Evolutionary conservation across 2,329 filamentous ascomycete species (phyloP).

Genomic region (Paecilomyces dactylethromorphus): DNA sequence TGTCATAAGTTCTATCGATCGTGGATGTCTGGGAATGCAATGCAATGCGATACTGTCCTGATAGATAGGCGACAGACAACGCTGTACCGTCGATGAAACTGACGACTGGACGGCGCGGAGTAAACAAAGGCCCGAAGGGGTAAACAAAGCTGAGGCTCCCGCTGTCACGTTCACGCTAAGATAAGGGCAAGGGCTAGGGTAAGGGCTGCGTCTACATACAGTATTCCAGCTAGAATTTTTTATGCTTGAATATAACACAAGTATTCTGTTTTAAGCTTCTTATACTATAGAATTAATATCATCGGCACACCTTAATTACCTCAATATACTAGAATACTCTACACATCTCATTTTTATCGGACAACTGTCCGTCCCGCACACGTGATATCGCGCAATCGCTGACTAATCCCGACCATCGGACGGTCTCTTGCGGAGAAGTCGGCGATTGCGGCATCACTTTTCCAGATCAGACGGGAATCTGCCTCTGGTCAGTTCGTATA

Average conservation of each 20-base stretch:
- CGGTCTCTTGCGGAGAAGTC: not conserved
- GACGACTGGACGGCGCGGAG: constrained; percentile 6
- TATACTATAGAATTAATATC: not conserved
- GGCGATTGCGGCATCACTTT: not conserved
- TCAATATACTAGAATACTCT: not conserved
- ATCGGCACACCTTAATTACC: not conserved
- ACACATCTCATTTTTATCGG: not conserved
- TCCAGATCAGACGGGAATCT: not conserved
- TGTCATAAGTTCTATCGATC: constrained; percentile 7
- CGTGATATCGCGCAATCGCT: not conserved
- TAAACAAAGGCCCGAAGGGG: constrained; percentile 37
- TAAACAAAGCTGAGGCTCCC: constrained; percentile 15
- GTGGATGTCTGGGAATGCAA: not conserved
- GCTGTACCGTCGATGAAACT: constrained; percentile 1
- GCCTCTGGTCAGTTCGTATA: not conserved
- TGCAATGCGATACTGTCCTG: not conserved
- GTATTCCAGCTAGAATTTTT: constrained; percentile 1
- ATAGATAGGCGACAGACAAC: not conserved
- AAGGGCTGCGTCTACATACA: not conserved
- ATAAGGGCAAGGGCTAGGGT: constrained; percentile 27
- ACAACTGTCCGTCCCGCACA: not conserved
- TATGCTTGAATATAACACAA: not conserved
- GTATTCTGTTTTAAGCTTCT: not conserved
- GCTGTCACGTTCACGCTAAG: constrained; percentile 11
- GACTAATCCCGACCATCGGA: not conserved